phyloP scores from a whole-genome alignment of 148 eudicot genomes.

The Chenopodium album region DNA sequence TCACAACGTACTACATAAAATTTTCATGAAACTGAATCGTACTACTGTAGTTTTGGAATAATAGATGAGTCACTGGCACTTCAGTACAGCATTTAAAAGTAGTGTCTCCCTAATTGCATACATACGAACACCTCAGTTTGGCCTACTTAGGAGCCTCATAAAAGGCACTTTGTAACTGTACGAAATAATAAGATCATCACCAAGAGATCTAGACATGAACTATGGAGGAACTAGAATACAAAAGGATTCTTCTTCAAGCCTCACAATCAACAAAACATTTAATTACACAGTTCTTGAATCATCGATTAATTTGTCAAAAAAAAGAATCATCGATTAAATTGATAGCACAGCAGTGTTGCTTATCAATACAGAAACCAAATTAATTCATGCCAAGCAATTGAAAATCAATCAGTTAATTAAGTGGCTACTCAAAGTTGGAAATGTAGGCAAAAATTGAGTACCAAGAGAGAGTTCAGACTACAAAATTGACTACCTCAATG shows the following conservation, averaged over 20 bases:
- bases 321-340: neutral
- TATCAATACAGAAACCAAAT: neutral
- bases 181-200: neutral
- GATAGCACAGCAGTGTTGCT: neutral
- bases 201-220: neutral
- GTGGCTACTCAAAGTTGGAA: neutral
- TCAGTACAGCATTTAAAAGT: neutral
- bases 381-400: neutral
- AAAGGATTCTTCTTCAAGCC: neutral
- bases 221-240: neutral
- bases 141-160: neutral
- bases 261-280: neutral
- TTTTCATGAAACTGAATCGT: neutral
- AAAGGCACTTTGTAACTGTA: neutral
- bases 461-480: neutral
- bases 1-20: neutral
- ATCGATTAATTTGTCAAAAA: neutral
- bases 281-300: neutral
- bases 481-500: slow-evolving; percentile 61
- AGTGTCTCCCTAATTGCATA: neutral
- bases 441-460: neutral
- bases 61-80: neutral
- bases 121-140: neutral
- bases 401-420: neutral
- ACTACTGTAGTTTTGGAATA: neutral